Conservation (phyloP, 1,284 basidiomycete species). For the Moniliophthora roreri region DNA sequence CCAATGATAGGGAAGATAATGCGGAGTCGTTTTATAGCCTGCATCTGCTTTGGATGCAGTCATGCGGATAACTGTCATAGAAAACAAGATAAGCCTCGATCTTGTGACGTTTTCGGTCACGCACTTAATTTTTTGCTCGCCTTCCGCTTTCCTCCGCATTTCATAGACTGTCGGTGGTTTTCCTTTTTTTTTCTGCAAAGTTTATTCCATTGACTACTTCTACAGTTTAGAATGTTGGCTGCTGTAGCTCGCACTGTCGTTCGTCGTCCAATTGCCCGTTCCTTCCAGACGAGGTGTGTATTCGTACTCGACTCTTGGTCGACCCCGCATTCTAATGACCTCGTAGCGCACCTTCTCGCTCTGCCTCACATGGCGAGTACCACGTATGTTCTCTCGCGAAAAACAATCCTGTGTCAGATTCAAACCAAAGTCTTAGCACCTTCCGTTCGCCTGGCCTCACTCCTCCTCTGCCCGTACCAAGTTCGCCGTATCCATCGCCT, state of each 20-base stretch:
- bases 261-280: not conserved
- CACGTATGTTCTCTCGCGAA: slow-evolving; percentile 43
- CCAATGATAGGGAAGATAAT: not conserved
- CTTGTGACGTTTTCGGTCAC: too few relatives aligned
- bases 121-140: too few relatives aligned
- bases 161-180: not conserved
- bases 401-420: slow-evolving; percentile 9
- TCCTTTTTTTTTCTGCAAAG: not conserved
- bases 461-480: slow-evolving; percentile 58
- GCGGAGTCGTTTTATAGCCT: not conserved
- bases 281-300: slow-evolving; percentile 1
- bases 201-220: not conserved
- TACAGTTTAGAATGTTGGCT: not conserved
- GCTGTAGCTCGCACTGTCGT: not conserved
- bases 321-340: not conserved
- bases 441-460: slow-evolving; percentile 66
- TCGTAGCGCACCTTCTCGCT: slow-evolving; percentile 10
- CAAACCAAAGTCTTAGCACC: slow-evolving; percentile 44
- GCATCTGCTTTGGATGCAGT: too few relatives aligned
- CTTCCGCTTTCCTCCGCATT: not conserved
- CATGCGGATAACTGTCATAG: too few relatives aligned
- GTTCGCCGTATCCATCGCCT: slow-evolving; percentile 13
- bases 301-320: not conserved
- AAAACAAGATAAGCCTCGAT: too few relatives aligned
- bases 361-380: slow-evolving; percentile 50